Conservation (phyloP, 176 grass and related monocot genomes). For the Paspalum vaginatum region DNA sequence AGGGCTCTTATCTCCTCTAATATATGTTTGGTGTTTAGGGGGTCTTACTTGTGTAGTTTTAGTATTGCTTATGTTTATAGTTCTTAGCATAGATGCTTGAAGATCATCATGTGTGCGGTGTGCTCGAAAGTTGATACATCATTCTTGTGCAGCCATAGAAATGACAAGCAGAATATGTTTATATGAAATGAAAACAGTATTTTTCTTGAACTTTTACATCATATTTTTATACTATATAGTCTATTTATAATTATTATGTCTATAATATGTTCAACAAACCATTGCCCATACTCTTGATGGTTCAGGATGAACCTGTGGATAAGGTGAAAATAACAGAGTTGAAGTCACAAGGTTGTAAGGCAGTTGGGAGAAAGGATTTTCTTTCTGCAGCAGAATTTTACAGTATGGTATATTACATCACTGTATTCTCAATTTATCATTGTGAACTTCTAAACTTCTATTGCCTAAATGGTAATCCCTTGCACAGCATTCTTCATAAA, state of each 20-base stretch:
- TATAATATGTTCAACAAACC: neutral
- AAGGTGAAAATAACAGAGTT: constrained; percentile 25
- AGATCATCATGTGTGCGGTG: neutral
- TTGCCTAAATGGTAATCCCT: neutral
- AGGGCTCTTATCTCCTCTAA: no score
- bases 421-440: neutral
- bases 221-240: neutral
- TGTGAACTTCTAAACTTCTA: neutral
- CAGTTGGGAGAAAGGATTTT: constrained; percentile 38
- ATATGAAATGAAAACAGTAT: neutral
- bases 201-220: neutral
- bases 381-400: constrained; percentile 41
- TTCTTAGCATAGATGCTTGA: neutral
- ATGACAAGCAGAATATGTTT: neutral
- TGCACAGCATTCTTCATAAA: neutral
- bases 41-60: no score
- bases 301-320: constrained; percentile 39
- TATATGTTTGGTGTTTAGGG: no score
- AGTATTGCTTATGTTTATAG: no score
- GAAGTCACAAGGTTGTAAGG: constrained; percentile 35
- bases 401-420: constrained; percentile 31
- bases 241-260: neutral
- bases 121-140: neutral
- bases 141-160: neutral
- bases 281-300: neutral